Conservation (phyloP, 805 yeast species). For the Barnettozyma botsteinii region DNA sequence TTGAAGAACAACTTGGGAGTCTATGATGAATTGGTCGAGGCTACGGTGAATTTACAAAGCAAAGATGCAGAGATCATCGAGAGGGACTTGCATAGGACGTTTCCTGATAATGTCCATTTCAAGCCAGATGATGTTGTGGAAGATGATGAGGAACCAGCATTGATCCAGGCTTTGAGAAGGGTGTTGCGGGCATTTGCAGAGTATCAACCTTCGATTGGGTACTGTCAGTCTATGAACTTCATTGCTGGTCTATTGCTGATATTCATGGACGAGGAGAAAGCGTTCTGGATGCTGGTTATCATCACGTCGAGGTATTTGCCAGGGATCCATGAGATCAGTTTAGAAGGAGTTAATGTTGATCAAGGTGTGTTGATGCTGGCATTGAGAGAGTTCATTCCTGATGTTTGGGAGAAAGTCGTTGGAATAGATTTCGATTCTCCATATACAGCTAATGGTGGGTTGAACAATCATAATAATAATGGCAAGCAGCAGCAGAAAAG, state of each 20-base stretch:
- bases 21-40: constrained; percentile 61
- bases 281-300: constrained; percentile 95
- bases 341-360: constrained; percentile 92
- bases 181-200: constrained; percentile 80
- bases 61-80: constrained; percentile 90
- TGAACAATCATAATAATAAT: constrained; percentile 26
- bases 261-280: constrained; percentile 82
- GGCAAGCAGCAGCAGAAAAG: neutral
- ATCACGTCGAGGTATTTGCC: constrained; percentile 82
- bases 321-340: constrained; percentile 81
- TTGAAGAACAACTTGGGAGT: constrained; percentile 66
- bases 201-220: constrained; percentile 86
- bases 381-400: constrained; percentile 76
- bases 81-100: constrained; percentile 87
- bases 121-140: constrained; percentile 34
- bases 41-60: constrained; percentile 48
- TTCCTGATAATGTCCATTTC: constrained; percentile 88
- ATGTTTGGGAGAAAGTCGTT: constrained; percentile 58
- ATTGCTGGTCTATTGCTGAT: constrained; percentile 80
- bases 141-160: constrained; percentile 45
- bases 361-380: constrained; percentile 92
- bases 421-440: constrained; percentile 26
- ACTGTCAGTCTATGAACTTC: constrained; percentile 93
- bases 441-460: constrained; percentile 16
- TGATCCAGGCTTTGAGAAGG: constrained; percentile 68